A percentile compares a stretch with the other conserved stretches of the same genome.
These are phyloP conservation scores for Botrytis squamosa DNA, from an alignment of 2,329 filamentous ascomycete species.

Conservation along the genomic window DNA sequence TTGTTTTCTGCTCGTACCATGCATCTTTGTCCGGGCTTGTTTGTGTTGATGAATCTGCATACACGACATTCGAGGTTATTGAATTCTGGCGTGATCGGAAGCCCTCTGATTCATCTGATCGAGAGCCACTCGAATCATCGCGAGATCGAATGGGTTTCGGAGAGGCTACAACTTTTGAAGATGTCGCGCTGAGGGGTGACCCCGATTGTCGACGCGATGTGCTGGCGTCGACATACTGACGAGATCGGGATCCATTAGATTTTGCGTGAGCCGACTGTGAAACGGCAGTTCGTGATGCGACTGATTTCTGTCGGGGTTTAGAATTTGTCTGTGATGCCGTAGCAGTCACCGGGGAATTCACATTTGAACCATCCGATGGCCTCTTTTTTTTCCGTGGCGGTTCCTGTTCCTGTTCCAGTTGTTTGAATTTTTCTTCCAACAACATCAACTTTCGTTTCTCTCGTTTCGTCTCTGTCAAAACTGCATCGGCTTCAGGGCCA, in stretches of 20 bases:
- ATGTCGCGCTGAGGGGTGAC: slow-evolving; percentile 36
- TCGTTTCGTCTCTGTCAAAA: slow-evolving; percentile 60
- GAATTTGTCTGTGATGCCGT: slow-evolving; percentile 31
- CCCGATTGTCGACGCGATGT: slow-evolving; percentile 37
- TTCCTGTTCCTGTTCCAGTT: slow-evolving; percentile 59
- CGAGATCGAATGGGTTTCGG: slow-evolving; percentile 25
- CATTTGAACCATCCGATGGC: slow-evolving; percentile 51
- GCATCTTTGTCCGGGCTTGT: slow-evolving; percentile 38
- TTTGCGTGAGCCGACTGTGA: slow-evolving; percentile 30
- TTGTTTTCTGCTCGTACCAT: slow-evolving; percentile 35
- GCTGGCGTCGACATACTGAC: slow-evolving; percentile 37
- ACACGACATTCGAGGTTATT: slow-evolving; percentile 29
- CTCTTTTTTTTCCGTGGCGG: slow-evolving; percentile 63
- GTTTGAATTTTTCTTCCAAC: slow-evolving; percentile 63
- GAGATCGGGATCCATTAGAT: slow-evolving; percentile 29
- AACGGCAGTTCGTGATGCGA: slow-evolving; percentile 31
- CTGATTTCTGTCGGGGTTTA: slow-evolving; percentile 38
- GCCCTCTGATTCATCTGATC: slow-evolving; percentile 22
- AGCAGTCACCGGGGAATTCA: slow-evolving; percentile 24
- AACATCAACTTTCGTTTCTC: slow-evolving; percentile 67
- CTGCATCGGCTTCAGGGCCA: slow-evolving; percentile 50
- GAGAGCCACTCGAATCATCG: slow-evolving; percentile 23
- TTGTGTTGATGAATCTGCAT: slow-evolving; percentile 36
- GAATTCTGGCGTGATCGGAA: slow-evolving; percentile 32
- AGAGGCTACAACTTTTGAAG: slow-evolving; percentile 32